Conservation (phyloP, 2,329 filamentous ascomycete species). For the Dothideomycetidae sp. region DNA sequence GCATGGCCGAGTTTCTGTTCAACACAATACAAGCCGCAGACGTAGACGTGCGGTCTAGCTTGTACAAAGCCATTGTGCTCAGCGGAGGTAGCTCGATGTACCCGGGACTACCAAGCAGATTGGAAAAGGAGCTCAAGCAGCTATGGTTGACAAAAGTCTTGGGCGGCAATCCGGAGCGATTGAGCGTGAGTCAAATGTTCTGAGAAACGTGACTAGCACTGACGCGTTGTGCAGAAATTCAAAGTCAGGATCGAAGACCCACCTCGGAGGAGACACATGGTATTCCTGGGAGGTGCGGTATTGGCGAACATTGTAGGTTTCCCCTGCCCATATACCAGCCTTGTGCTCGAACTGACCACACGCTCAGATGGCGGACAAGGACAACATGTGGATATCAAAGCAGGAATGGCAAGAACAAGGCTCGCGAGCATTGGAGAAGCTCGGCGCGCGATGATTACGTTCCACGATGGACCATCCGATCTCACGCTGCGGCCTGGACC, state of each 20-base stretch:
- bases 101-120: conserved; percentile 77
- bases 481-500: too few species aligned
- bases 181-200: conserved; percentile 42
- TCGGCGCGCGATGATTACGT: conserved; percentile 66
- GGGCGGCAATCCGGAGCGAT: conserved; percentile 76
- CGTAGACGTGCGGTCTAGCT: conserved; percentile 80
- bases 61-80: conserved; percentile 95
- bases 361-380: conserved; percentile 78
- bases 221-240: conserved; percentile 58
- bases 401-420: conserved; percentile 95
- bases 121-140: conserved; percentile 99
- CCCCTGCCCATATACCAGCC: neutral
- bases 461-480: too few species aligned
- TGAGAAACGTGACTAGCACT: neutral
- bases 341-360: neutral
- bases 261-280: conserved; percentile 91
- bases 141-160: conserved; percentile 90
- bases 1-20: conserved; percentile 94
- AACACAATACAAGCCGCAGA: conserved; percentile 96
- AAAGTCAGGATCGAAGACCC: conserved; percentile 99
- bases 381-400: conserved; percentile 98
- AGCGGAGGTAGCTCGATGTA: conserved; percentile 99
- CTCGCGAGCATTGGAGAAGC: conserved; percentile 68
- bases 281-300: conserved; percentile 95
- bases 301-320: conserved; percentile 70